Evolutionary conservation across 1,284 basidiomycete species (phyloP), one percentile per base, ranked within the genome.

Genomic region (Blastosporella zonata): DNA sequence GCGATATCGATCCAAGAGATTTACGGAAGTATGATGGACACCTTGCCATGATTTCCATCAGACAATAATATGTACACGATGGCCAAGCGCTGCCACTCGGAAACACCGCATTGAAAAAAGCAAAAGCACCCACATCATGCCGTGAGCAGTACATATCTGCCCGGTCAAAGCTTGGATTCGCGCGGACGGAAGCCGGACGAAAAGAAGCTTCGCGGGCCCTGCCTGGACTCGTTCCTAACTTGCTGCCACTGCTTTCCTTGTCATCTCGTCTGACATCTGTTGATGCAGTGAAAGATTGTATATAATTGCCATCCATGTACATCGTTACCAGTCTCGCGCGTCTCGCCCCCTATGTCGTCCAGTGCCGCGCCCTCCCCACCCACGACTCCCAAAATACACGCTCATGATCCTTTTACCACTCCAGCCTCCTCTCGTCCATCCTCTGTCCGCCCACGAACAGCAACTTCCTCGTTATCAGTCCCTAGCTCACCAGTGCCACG

Each of bases 381-480:
- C 15, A 21, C 28, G n/a, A 53, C 38, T 20, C 47, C 47, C 17
- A 20, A 35, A 13, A 15, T 41, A 13, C n/a, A 40, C 9, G 2
- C 28, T n/a, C 18, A 15, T 2, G 65, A 71, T 54, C 69, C 70
- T 22, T 71, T 71, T 47, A 57, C 62, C n/a, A 60, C 69, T 1
- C 68, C 70, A 4, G 33, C 54, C 29, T 66, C 64, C 43, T 66
- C 64, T 39, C 60, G 69, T 8, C 62, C 66, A 1, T 59, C 68
- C 0, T 68, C 67, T 21, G 49, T 58, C 18, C 61, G 56, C 27
- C 59, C 62, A 6, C 58, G 58, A 1, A 58, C 55, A 25, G 57
- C 61, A 8, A 58, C 43, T 37, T 59, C 59, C 3, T 62, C 61
- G 34, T 52, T 55, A 31, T 65, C 65, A 25, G 59, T 45, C 48